These are phyloP conservation scores for Heliocybe sulcata DNA, from an alignment of 1,284 basidiomycete genomes.

Conservation along the genomic window DNA sequence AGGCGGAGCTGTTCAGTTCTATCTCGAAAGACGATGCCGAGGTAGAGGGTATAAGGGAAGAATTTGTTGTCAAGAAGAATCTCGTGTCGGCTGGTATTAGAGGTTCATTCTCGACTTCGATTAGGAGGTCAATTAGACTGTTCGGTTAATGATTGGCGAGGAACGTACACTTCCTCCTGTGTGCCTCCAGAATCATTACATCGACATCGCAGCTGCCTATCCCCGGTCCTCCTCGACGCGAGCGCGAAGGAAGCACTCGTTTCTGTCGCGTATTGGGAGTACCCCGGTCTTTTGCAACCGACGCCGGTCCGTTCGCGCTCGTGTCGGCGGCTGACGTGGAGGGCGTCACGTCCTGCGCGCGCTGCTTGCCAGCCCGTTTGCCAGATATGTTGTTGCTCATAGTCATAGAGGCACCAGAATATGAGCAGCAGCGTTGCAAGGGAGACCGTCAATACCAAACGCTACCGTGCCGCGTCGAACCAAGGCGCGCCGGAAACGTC, in stretches of 20 bases:
- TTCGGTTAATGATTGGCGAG: neutral
- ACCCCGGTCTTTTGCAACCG: neutral
- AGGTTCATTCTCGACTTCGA: slow-evolving; percentile 61
- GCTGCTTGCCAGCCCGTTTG: neutral
- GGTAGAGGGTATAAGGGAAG: slow-evolving; percentile 31
- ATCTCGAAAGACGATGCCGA: slow-evolving; percentile 26
- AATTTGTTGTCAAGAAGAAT: slow-evolving; percentile 68
- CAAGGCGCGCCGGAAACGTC: neutral
- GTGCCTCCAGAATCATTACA: slow-evolving; percentile 77
- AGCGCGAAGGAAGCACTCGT: slow-evolving; percentile 74
- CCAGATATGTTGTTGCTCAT: neutral
- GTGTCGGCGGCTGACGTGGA: neutral
- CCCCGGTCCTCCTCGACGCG: slow-evolving; percentile 71
- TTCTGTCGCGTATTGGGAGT: slow-evolving; percentile 40
- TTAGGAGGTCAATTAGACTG: slow-evolving; percentile 1
- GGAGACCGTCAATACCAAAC: too few relatives aligned
- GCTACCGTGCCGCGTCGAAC: too few relatives aligned
- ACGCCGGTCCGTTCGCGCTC: neutral
- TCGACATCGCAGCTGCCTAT: slow-evolving; percentile 74
- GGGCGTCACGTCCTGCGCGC: neutral
- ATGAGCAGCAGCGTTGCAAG: too few relatives aligned
- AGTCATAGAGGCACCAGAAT: neutral
- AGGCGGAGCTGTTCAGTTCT: slow-evolving; percentile 48
- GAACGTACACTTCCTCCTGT: slow-evolving; percentile 69
- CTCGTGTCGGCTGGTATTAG: slow-evolving; percentile 57